Conservation (phyloP, 257 asterid species). For the Salvia splendens region DNA sequence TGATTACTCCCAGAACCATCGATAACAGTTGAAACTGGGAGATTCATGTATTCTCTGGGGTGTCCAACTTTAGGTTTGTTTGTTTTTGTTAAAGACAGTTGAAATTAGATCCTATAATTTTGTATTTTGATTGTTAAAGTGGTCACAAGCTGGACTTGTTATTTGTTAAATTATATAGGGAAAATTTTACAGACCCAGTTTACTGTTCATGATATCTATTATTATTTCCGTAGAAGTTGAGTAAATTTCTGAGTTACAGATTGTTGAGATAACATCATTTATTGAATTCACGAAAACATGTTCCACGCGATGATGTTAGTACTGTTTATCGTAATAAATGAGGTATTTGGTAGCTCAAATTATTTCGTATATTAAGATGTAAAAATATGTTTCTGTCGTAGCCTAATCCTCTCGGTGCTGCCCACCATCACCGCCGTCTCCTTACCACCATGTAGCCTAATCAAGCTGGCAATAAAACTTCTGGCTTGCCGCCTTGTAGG, state of each 20-base stretch:
- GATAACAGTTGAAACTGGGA: conserved; percentile 32
- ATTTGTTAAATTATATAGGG: conserved; percentile 1
- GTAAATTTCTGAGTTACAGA: background rate
- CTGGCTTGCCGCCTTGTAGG: too few relatives aligned
- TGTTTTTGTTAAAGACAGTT: conserved; percentile 31
- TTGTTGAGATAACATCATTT: too few relatives aligned
- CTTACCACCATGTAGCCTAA: too few relatives aligned
- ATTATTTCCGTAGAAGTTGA: background rate
- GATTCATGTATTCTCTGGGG: conserved; percentile 32
- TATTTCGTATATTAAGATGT: too few relatives aligned
- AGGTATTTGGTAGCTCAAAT: too few relatives aligned
- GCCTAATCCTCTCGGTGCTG: too few relatives aligned
- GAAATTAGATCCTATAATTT: conserved; percentile 34
- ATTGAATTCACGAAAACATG: too few relatives aligned
- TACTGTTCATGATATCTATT: background rate
- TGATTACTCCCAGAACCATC: conserved; percentile 64
- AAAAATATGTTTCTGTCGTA: too few relatives aligned
- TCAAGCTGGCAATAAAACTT: too few relatives aligned
- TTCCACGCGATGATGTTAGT: too few relatives aligned
- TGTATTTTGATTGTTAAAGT: conserved; percentile 29
- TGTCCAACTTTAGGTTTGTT: conserved; percentile 33
- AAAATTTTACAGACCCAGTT: conserved; percentile 10
- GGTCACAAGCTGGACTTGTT: conserved; percentile 23
- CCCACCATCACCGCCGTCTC: too few relatives aligned
- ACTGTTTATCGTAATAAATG: too few relatives aligned